Evolutionary conservation across 176 grass and related monocot species (phyloP).

Genomic region (Microstegium vimineum): DNA sequence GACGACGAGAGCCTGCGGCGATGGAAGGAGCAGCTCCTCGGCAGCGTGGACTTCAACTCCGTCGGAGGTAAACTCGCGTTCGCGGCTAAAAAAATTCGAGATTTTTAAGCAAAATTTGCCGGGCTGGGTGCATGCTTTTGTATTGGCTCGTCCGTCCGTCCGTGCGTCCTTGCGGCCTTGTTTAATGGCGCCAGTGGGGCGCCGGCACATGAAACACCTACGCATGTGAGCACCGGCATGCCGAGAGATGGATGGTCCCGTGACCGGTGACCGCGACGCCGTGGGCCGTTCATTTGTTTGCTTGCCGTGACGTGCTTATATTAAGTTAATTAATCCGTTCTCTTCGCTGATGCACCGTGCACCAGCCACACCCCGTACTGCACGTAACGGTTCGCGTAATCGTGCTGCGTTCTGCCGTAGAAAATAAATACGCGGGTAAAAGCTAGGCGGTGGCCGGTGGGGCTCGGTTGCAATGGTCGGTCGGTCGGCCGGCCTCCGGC

Average conservation of each 20-base stretch:
- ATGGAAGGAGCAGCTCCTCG: conserved; percentile 96
- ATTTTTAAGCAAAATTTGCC: not conserved
- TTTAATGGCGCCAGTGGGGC: conserved; percentile 17
- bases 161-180: not conserved
- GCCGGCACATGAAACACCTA: conserved; percentile 26
- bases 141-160: not conserved
- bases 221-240: conserved; percentile 28
- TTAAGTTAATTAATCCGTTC: not conserved
- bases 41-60: conserved; percentile 89
- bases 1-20: conserved; percentile 95
- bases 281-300: not conserved
- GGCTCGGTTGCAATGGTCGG: not conserved
- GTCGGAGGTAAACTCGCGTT: conserved; percentile 70
- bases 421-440: not conserved
- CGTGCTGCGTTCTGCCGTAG: not conserved
- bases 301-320: conserved; percentile 9
- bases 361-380: not conserved
- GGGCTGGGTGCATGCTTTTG: not conserved
- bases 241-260: not conserved
- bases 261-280: conserved; percentile 14
- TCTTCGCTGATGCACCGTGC: not conserved
- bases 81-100: not conserved
- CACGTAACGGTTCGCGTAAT: not conserved
- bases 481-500: not conserved
- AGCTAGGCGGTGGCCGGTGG: not conserved